Base-by-base conservation (phyloP, 768 basidiomycete species). In the Tricholoma matsutake region DNA sequence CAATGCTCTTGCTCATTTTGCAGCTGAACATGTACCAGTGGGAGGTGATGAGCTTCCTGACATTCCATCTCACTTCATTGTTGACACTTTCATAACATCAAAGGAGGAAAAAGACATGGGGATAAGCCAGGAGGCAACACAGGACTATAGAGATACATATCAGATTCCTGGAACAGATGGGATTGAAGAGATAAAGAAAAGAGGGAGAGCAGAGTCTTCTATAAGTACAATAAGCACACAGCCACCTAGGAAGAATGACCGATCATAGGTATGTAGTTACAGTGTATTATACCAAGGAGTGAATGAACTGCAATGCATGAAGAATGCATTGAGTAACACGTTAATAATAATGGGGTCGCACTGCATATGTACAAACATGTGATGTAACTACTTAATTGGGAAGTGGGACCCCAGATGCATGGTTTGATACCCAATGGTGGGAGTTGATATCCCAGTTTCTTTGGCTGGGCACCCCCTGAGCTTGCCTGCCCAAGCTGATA, bases 151-250 rank as follows among this genome's bases (percentile, higher is more conserved):
- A 31, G 52, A 54, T 54, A 16, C n/a, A n/a, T 54, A 35, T 29
- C 14, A 54, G 14, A 54, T 54, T 54, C 52, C 52, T 31, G 29
- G 20, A 16, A 54, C 52, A 54, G 52, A 54, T 54, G 52, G 52
- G 16, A n/a, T 54, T 54, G 52, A 54, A 35, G 52, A 54, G 18
- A 54, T 29, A 29, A 29, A 54, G 28, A 54, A 54, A 31, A 54
- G 52, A 35, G 52, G 29, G 4, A 29, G 52, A 31, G 28, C 34
- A 29, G 52, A 54, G 28, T 54, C 52, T 45, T 18, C 18, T 22
- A 10, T 22, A 45, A 45, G 43, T 45, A 45, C 43, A 45, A 20
- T 22, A 45, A 45, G 43, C 20, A 45, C 43, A 45, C 43, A 45
- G 43, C 43, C 43, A 45, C 43, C 43, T 20, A 45, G 43, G 22